A percentile compares a stretch with the other conserved stretches of the same genome.
phyloP scores from a whole-genome alignment of 2,329 filamentous ascomycete genomes.

The Ascochyta fabae region DNA sequence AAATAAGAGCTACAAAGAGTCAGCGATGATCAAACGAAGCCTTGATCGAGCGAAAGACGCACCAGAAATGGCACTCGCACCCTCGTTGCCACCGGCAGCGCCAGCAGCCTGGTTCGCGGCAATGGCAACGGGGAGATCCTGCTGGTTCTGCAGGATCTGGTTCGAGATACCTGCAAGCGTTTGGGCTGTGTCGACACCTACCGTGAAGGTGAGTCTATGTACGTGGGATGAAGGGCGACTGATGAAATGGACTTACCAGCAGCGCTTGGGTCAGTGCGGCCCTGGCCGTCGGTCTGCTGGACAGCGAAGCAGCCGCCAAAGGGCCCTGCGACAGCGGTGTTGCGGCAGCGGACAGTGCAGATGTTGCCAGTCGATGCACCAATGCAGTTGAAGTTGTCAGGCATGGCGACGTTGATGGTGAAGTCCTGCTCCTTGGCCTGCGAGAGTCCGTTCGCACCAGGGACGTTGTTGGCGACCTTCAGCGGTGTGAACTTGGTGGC shows the following conservation, averaged over 20 bases:
- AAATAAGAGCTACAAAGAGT: slow-evolving; percentile 23
- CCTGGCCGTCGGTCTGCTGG: slow-evolving; percentile 59
- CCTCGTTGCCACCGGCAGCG: slow-evolving; percentile 42
- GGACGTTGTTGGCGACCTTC: slow-evolving; percentile 65
- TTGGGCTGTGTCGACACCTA: slow-evolving; percentile 56
- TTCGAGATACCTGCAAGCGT: slow-evolving; percentile 54
- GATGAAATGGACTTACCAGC: slow-evolving; percentile 30
- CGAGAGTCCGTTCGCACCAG: slow-evolving; percentile 64
- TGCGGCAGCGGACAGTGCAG: slow-evolving; percentile 69
- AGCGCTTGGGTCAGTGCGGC: slow-evolving; percentile 34
- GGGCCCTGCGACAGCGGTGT: slow-evolving; percentile 65
- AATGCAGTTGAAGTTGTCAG: slow-evolving; percentile 60
- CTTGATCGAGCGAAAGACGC: slow-evolving; percentile 30
- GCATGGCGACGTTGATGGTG: slow-evolving; percentile 64
- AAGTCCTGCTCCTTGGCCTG: slow-evolving; percentile 64
- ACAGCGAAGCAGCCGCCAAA: slow-evolving; percentile 68
- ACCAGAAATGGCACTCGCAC: slow-evolving; percentile 51
- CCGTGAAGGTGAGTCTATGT: slow-evolving; percentile 29
- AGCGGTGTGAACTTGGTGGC: slow-evolving; percentile 57
- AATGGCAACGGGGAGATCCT: slow-evolving; percentile 58
- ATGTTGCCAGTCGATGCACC: slow-evolving; percentile 63
- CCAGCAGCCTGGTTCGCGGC: slow-evolving; percentile 55
- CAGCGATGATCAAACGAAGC: slow-evolving; percentile 6
- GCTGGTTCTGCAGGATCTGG: slow-evolving; percentile 60
- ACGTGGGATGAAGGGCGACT: slow-evolving; percentile 15